A percentile compares a stretch with the other conserved stretches of the same genome.
phyloP scores from a whole-genome alignment of 1,284 basidiomycete genomes.

The Puccinia triticina region DNA sequence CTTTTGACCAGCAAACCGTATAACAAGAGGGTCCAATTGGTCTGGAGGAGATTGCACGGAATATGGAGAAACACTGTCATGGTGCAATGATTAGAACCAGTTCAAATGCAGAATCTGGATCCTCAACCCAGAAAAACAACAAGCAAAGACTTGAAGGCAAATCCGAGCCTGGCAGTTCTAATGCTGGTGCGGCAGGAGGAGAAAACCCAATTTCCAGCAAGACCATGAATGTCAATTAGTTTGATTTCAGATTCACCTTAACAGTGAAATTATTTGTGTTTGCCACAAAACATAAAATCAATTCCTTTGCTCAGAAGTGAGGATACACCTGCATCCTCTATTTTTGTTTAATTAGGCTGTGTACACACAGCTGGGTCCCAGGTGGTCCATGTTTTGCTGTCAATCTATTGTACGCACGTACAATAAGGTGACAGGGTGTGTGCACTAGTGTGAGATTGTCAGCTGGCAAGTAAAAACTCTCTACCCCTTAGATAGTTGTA shows the following conservation, averaged over 20 bases:
- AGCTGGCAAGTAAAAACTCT: not conserved
- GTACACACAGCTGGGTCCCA: too few species aligned
- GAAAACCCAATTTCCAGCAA: not conserved
- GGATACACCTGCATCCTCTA: too few species aligned
- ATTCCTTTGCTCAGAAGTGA: too few species aligned
- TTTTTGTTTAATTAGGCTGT: too few species aligned
- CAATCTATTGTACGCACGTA: too few species aligned
- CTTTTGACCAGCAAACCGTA: not conserved
- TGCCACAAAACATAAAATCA: too few species aligned
- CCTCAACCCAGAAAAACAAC: not conserved
- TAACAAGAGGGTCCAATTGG: not conserved
- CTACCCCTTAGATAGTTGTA: not conserved
- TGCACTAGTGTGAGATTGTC: too few species aligned
- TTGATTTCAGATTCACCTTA: not conserved
- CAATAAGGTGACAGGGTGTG: too few species aligned
- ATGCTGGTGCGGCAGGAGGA: not conserved
- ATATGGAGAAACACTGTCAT: not conserved
- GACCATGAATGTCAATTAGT: slow-evolving; percentile 18
- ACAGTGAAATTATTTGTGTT: too few species aligned
- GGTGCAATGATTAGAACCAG: not conserved
- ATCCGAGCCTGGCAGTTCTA: not conserved
- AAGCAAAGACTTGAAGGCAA: not conserved
- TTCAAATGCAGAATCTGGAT: not conserved
- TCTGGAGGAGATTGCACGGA: not conserved
- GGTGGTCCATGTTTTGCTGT: too few species aligned